Conservation (phyloP, 75 land plant genomes). For the Picea glauca region DNA sequence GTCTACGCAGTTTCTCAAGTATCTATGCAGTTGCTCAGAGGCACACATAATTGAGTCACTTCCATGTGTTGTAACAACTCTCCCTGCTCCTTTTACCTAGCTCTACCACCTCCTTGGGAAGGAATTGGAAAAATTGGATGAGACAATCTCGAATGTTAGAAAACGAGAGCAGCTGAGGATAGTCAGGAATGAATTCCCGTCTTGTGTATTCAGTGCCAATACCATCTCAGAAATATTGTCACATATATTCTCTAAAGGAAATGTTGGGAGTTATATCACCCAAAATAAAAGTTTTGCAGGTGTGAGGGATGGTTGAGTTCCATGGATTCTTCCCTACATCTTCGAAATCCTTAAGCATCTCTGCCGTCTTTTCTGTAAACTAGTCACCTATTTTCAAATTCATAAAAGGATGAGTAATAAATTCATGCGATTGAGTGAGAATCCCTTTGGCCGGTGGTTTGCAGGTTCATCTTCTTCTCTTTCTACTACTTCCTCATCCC, state of each 20-base stretch:
- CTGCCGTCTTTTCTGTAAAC: too few relatives aligned
- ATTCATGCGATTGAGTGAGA: too few relatives aligned
- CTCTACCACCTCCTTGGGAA: background rate
- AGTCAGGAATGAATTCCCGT: background rate
- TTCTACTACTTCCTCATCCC: too few relatives aligned
- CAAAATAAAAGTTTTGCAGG: background rate
- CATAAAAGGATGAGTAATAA: too few relatives aligned
- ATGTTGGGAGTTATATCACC: background rate
- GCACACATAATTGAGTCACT: background rate
- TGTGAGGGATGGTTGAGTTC: background rate
- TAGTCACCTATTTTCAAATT: too few relatives aligned
- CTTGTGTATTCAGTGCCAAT: background rate
- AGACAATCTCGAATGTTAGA: background rate
- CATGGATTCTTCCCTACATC: background rate
- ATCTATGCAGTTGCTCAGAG: too few relatives aligned
- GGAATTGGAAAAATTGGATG: background rate
- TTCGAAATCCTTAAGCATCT: too few relatives aligned
- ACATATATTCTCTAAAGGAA: background rate
- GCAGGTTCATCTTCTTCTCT: too few relatives aligned
- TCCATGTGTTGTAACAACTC: background rate
- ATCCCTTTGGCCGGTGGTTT: too few relatives aligned
- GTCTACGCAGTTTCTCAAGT: too few relatives aligned
- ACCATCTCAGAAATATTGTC: background rate
- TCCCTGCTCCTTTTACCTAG: background rate
- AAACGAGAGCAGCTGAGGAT: background rate